Evolutionary conservation across 1,284 basidiomycete species (phyloP), one percentile per base, ranked within the genome.

Genomic region (Cutaneotrichosporon spelunceum): DNA sequence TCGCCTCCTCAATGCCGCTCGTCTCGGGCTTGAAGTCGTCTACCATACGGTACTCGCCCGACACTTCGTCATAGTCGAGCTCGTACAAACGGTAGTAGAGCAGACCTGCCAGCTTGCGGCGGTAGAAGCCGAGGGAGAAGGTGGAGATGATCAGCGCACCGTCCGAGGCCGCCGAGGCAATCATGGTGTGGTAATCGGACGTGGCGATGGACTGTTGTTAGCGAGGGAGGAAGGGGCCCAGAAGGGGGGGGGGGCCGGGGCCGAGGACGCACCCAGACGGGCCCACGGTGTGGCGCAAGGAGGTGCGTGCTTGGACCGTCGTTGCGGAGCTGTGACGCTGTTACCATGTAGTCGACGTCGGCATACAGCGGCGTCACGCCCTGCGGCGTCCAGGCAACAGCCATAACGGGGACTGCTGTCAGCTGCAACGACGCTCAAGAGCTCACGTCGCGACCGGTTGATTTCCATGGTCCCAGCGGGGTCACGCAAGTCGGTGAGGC

Each of bases 141-240:
- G 64, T 64, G 1, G 61, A 52, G 0, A 78, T 11, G 3, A 70
- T 71, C 83, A 89, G 70, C 1, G 86, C 83, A 0, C 94, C 94
- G 76, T 97, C 93, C 1, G 90, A 85, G 3, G 87, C 86, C 5
- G 87, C 89, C 7, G 88, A 83, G 0, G 88, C 89, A 11, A 94
- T 76, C 72, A 92, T 89, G 7, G 91, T 87, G 71, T 97, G 93
- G 71, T 88, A 90, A 57, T 93, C 89, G 0, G 91, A 94, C 1
- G 86, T 82, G 55, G 82, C 80, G 16, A 94, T 75, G 62, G 83
- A 85, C 91, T 94, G 69, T 11, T 27, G 57, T 33, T 24, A 53
- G 29, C 48, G n/a, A n/a, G n/a, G n/a, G n/a, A n/a, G n/a, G n/a
- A n/a, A n/a, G n/a, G n/a, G n/a, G n/a, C n/a, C n/a, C n/a, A n/a